A percentile compares a stretch with the other conserved stretches of the same genome.
Conservation (phyloP, 2,329 filamentous ascomycete genomes). For the Phialocephala sp. region DNA sequence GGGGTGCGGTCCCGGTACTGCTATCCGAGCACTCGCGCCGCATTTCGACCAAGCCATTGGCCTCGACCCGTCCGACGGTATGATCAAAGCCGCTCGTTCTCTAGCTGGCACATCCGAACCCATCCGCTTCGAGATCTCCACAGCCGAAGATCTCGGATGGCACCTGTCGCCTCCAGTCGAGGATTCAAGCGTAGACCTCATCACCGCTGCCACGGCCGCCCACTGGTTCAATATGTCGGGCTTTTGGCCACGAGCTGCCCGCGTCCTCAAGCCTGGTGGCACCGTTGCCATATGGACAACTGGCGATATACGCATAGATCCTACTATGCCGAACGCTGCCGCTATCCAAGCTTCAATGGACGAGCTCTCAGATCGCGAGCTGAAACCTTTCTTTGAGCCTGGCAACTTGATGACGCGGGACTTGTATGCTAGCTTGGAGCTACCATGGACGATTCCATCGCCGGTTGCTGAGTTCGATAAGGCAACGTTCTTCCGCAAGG, state of each 20-base stretch:
- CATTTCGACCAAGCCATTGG: constrained; percentile 34
- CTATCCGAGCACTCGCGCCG: constrained; percentile 31
- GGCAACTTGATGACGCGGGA: constrained; percentile 46
- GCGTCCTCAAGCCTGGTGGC: constrained; percentile 52
- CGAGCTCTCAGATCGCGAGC: constrained; percentile 43
- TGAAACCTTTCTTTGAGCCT: constrained; percentile 45
- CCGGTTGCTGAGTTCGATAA: constrained; percentile 42
- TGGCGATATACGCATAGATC: constrained; percentile 32
- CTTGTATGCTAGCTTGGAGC: constrained; percentile 46
- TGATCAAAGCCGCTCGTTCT: constrained; percentile 33
- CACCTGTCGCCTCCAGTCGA: constrained; percentile 18
- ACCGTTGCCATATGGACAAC: constrained; percentile 52
- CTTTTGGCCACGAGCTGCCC: constrained; percentile 51
- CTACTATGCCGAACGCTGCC: constrained; percentile 44
- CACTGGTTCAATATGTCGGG: constrained; percentile 56
- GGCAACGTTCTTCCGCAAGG: constrained; percentile 19
- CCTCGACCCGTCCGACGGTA: constrained; percentile 35
- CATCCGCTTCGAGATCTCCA: constrained; percentile 32
- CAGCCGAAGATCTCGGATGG: constrained; percentile 35
- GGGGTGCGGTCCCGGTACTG: constrained; percentile 39
- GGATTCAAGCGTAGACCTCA: constrained; percentile 32
- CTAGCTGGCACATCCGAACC: constrained; percentile 20
- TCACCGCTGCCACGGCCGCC: constrained; percentile 40
- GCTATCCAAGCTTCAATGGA: constrained; percentile 46
- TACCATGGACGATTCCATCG: constrained; percentile 50